These are phyloP conservation scores for Pleodorina starrii DNA, from an alignment of 139 green algal genomes.

Conservation along the genomic window DNA sequence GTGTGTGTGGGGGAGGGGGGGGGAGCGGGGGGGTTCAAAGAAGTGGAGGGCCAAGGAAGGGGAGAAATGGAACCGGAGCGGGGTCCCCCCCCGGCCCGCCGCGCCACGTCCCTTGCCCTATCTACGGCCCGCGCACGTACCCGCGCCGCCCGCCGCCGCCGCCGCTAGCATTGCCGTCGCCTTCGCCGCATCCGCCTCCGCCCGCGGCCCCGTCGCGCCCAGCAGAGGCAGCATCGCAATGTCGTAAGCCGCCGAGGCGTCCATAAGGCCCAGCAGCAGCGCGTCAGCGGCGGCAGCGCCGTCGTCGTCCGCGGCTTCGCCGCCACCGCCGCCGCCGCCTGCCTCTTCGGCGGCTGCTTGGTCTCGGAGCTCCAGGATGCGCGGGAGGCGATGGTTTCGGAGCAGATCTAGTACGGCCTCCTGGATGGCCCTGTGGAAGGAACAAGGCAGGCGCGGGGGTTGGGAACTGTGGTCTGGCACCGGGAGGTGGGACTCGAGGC, in stretches of 20 bases:
- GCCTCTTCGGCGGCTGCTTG: neutral
- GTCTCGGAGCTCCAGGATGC: neutral
- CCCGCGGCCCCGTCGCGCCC: neutral
- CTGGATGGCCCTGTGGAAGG: conserved; percentile 12
- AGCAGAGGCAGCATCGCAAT: conserved; percentile 34
- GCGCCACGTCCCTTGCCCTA: too few species aligned
- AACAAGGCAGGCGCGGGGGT: too few species aligned
- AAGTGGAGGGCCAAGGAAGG: too few species aligned
- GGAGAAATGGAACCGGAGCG: too few species aligned
- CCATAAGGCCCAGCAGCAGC: conserved; percentile 32
- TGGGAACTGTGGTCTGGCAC: too few species aligned
- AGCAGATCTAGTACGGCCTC: conserved; percentile 21
- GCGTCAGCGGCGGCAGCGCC: neutral
- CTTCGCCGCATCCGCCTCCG: conserved; percentile 23
- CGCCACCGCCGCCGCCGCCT: neutral
- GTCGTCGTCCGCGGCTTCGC: neutral
- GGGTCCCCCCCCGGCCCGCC: too few species aligned
- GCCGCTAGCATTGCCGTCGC: conserved; percentile 18
- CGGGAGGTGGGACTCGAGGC: neutral
- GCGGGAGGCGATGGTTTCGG: neutral
- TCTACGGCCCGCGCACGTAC: too few species aligned
- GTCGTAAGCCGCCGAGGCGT: conserved; percentile 32
- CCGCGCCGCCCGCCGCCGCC: neutral
- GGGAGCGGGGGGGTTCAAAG: too few species aligned
- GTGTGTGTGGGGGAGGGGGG: too few species aligned